Percentiles rank a stretch among this genome's conserved stretches.
These are phyloP conservation scores for Murraya paniculata DNA, from an alignment of 345 rosid genomes.

Conservation along the genomic window DNA sequence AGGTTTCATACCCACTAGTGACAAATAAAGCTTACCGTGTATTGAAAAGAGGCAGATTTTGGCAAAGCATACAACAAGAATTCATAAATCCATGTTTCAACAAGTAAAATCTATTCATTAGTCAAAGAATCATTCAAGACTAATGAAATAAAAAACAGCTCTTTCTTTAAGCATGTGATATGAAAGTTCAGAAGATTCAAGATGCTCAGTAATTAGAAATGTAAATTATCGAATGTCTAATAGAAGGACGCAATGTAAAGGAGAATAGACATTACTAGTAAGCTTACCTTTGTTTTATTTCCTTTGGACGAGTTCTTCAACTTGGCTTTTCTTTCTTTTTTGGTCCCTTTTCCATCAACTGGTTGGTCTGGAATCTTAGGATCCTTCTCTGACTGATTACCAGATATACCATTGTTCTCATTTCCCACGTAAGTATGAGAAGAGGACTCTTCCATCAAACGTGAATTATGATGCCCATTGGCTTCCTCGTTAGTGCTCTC, in stretches of 20 bases:
- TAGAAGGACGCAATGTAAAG: background rate
- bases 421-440: conserved; percentile 20
- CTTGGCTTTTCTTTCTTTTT: conserved; percentile 44
- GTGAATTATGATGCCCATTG: conserved; percentile 22
- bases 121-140: background rate
- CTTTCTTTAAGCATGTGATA: background rate
- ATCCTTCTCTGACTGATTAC: conserved; percentile 32
- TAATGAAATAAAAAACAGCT: background rate
- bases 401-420: conserved; percentile 26
- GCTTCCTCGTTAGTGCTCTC: conserved; percentile 27
- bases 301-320: conserved; percentile 67
- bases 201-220: background rate
- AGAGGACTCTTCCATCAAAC: conserved; percentile 29
- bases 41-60: background rate
- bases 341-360: conserved; percentile 33
- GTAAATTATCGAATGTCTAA: background rate
- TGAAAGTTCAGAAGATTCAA: background rate
- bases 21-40: background rate
- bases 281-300: conserved; percentile 71
- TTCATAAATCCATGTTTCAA: background rate
- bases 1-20: background rate
- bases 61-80: background rate
- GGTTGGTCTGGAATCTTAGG: conserved; percentile 25
- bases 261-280: background rate
- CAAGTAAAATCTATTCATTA: background rate